Conservation (phyloP, 2,329 filamentous ascomycete species). For the Westerdykella sp. region DNA sequence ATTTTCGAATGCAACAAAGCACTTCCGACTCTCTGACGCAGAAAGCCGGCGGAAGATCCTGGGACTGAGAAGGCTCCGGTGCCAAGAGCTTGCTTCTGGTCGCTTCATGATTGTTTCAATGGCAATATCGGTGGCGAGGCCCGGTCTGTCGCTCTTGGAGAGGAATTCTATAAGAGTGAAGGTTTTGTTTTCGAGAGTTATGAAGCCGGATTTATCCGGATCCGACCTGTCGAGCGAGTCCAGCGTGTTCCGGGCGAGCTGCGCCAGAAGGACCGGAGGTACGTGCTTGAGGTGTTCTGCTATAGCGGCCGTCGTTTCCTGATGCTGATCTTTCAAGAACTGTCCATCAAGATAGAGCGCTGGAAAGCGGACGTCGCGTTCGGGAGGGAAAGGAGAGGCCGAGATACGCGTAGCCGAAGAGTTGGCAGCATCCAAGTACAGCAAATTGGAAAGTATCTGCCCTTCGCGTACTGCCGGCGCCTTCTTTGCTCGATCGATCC, state of each 20-base stretch:
- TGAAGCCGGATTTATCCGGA: constrained; percentile 4
- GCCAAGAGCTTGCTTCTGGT: constrained; percentile 41
- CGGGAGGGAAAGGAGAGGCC: constrained; percentile 19
- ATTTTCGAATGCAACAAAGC: constrained; percentile 24
- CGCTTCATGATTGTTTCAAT: constrained; percentile 24
- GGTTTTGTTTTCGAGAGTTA: constrained; percentile 14
- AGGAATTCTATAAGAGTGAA: constrained; percentile 22
- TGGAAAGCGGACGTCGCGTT: constrained; percentile 25
- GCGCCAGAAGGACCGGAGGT: constrained; percentile 15
- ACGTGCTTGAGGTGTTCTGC: constrained; percentile 8
- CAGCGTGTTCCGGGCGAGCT: constrained; percentile 12
- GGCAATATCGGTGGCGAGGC: constrained; percentile 22
- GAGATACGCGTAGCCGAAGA: constrained; percentile 16
- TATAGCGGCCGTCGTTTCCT: constrained; percentile 5
- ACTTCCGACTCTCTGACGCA: constrained; percentile 20
- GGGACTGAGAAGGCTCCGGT: constrained; percentile 31
- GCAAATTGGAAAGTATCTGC: constrained; percentile 27
- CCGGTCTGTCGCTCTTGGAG: constrained; percentile 25
- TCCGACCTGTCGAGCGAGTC: constrained; percentile 2
- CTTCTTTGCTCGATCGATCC: constrained; percentile 2
- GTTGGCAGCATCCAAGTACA: constrained; percentile 26
- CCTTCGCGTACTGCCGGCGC: constrained; percentile 22
- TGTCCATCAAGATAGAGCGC: constrained; percentile 29
- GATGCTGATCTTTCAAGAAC: constrained; percentile 17
- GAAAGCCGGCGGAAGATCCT: constrained; percentile 31